These are phyloP conservation scores for Marasmius tenuissimus DNA, from an alignment of 1,284 basidiomycete species.

Conservation along the genomic window DNA sequence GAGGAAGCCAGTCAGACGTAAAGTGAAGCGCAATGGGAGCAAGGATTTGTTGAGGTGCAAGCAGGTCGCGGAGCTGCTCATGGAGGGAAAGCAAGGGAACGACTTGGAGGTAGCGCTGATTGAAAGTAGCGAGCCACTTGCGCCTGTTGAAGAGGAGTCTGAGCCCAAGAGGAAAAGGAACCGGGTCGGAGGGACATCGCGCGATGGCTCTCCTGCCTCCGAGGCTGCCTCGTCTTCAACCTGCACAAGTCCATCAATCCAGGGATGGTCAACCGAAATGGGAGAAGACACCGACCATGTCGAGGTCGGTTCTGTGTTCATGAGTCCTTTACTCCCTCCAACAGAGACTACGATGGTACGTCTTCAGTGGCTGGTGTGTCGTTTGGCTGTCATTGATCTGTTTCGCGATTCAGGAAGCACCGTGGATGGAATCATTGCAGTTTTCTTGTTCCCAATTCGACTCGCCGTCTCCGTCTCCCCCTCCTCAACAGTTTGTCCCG, in stretches of 20 bases:
- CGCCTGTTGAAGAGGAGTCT: not conserved
- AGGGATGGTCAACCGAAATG: not conserved
- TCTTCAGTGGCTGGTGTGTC: not conserved
- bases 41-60: conserved; percentile 50
- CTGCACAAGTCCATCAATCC: not conserved
- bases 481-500: not conserved
- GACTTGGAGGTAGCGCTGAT: conserved; percentile 47
- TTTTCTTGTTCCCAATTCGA: not conserved
- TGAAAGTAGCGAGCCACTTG: conserved; percentile 18
- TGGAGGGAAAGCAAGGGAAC: conserved; percentile 51
- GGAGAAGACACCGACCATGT: not conserved
- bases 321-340: not conserved
- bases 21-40: conserved; percentile 48
- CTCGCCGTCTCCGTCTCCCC: not conserved
- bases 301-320: not conserved
- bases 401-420: not conserved
- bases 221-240: not conserved
- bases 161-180: not conserved
- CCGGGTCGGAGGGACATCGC: not conserved
- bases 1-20: conserved; percentile 44
- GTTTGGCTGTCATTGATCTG: not conserved
- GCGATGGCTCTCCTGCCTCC: not conserved
- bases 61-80: conserved; percentile 52
- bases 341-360: not conserved
- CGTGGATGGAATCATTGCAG: not conserved